Conservation (phyloP, 2,329 filamentous ascomycete genomes). For the Pleurostoma richardsiae region DNA sequence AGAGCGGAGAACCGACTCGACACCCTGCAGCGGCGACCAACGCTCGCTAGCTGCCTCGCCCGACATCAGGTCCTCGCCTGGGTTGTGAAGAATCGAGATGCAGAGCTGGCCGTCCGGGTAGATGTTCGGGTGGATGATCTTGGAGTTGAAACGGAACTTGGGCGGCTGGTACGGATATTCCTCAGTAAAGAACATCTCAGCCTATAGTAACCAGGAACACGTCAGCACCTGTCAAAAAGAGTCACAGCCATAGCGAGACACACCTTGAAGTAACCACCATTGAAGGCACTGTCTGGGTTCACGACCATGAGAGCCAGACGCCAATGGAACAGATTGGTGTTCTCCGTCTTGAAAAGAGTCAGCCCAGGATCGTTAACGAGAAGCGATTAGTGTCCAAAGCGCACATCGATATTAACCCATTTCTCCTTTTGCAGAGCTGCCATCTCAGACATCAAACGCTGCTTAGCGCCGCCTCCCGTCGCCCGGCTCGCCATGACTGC, state of each 20-base stretch:
- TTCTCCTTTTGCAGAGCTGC: constrained; percentile 79
- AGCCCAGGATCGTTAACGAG: neutral
- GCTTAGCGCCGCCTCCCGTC: constrained; percentile 44
- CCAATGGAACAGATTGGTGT: constrained; percentile 85
- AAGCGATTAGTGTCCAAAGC: constrained; percentile 14
- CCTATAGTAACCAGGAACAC: constrained; percentile 33
- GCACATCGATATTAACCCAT: constrained; percentile 86
- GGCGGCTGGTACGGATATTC: constrained; percentile 91
- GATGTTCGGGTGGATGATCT: constrained; percentile 89
- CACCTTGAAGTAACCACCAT: constrained; percentile 84
- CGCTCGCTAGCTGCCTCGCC: constrained; percentile 86
- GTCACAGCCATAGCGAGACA: constrained; percentile 6
- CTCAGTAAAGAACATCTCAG: constrained; percentile 77
- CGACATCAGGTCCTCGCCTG: constrained; percentile 88
- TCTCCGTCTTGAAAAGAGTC: constrained; percentile 52
- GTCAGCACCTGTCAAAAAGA: neutral
- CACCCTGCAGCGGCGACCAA: constrained; percentile 90
- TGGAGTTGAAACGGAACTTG: constrained; percentile 74
- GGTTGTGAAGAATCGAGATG: constrained; percentile 92
- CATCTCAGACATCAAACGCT: constrained; percentile 86
- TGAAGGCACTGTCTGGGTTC: constrained; percentile 86
- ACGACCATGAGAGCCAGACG: constrained; percentile 84
- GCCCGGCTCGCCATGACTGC: neutral
- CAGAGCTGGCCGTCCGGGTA: constrained; percentile 87
- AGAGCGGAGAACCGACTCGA: constrained; percentile 90